Conservation (phyloP, 2,329 filamentous ascomycete genomes). For the Thielaviopsis ethacetica region DNA sequence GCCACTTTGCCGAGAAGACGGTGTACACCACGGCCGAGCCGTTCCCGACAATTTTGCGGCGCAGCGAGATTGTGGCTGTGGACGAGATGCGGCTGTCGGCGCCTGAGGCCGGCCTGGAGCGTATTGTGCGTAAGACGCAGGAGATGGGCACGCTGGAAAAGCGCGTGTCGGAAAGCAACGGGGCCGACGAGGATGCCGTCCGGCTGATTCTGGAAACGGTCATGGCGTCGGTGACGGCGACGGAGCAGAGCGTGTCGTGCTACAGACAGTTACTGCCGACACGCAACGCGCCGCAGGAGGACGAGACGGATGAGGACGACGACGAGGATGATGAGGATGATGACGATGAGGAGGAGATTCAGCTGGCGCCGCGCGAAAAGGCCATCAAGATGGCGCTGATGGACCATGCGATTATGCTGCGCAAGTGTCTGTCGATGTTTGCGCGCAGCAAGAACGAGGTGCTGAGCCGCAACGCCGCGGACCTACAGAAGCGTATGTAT, state of each 20-base stretch:
- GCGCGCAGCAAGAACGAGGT: slow-evolving; percentile 44
- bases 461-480: slow-evolving; percentile 38
- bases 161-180: slow-evolving; percentile 46
- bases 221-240: slow-evolving; percentile 57
- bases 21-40: slow-evolving; percentile 69
- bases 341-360: slow-evolving; percentile 27
- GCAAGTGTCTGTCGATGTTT: slow-evolving; percentile 60
- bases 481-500: slow-evolving; percentile 48
- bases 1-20: slow-evolving; percentile 69
- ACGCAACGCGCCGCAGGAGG: slow-evolving; percentile 20
- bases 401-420: slow-evolving; percentile 78
- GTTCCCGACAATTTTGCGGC: slow-evolving; percentile 79
- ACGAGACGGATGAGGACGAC: slow-evolving; percentile 24
- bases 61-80: slow-evolving; percentile 64
- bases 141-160: slow-evolving; percentile 67
- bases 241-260: slow-evolving; percentile 59
- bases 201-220: slow-evolving; percentile 59
- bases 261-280: slow-evolving; percentile 61
- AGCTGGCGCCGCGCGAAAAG: slow-evolving; percentile 47
- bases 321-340: slow-evolving; percentile 16
- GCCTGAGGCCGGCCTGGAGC: slow-evolving; percentile 76
- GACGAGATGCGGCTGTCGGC: slow-evolving; percentile 53
- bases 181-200: slow-evolving; percentile 46
- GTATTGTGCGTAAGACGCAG: slow-evolving; percentile 77
- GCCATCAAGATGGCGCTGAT: slow-evolving; percentile 73